Base-by-base conservation (phyloP, 345 rosid species). In the Salix koriyanagi region DNA sequence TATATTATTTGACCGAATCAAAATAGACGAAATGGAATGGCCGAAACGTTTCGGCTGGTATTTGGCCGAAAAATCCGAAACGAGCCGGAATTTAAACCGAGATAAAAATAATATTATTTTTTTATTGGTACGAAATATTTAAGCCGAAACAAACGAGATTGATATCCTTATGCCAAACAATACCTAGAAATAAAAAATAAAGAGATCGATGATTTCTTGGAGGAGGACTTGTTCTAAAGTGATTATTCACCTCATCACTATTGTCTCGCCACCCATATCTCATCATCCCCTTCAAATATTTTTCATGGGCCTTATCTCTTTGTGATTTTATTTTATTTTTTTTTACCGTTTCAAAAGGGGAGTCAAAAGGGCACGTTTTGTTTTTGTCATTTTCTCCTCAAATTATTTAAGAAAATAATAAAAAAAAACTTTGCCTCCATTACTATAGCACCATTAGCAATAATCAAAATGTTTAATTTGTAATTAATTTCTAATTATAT, bases 261-360 rank as follows among this genome's bases (percentile, higher is more conserved):
- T 13, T 61, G 37, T 70, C 71, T 36, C 80, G 80, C 66, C 80
- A 77, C 71, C 70, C 66, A 71, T 71, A 36, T 77, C 80, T 77
- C 54, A 12, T 19, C 0, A 25, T 41, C 42, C 46, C 62, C 44
- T 62, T 52, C 41, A 15, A 16, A 26, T 46, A 34, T n/a, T 2
- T 9, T n/a, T 61, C 2, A 0, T 28, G 48, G 62, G 11, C 58
- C 28, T 25, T 46, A 44, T 69, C 26, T 7, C 50, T 75, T 36
- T 32, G 39, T 1, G 16, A 3, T 34, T 11, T 19, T 65, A 2
- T 23, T 66, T 61, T 18, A n/a, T 30, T 36, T 30, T 36, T 36
- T 26, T 73, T 62, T 79, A 85, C 84, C 87, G 87, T 84, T 82
- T 82, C 87, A 79, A 74, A 6, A 56, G 80, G 80, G 74, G 58